Base-by-base conservation (phyloP, 1,284 basidiomycete genomes). In the Pseudozyma tsukubaensis region DNA sequence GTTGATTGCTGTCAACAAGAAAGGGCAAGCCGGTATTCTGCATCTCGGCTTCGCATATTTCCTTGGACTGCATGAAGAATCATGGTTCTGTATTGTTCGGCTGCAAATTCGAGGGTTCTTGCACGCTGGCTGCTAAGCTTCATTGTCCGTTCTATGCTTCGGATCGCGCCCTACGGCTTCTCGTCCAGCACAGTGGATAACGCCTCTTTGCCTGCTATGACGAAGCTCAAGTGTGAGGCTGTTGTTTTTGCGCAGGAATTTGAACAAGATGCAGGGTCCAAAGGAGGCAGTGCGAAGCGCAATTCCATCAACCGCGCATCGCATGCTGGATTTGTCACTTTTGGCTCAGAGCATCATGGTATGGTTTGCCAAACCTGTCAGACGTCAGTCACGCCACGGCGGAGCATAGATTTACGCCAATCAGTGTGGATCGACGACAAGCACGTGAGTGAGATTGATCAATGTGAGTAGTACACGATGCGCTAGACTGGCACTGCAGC, bases 241-340 rank as follows among this genome's bases (percentile, higher is more conserved):
- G 4, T 40, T 45, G 44, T 4, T 48, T 14, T 7, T 48, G 24
- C 45, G 24, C 8, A 32, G 45, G 11, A 29, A 29, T 3, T 29
- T 6, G 24, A 29, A 29, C 24, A 29, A 18, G 9, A 45, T 45
- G 44, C 44, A 45, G 24, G 24, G 21, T n/a, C 9, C 24, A n/a
- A 21, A 52, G 13, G 36, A 45, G 52, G 52, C 52, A 32, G 52
- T 54, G 52, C 42, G 32, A 44, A 54, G 18, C 52, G 52, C 52
- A 54, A 54, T 40, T 54, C 52, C 52, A 44, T 18, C 3, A 11
- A 43, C 51, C 29, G 21, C 36, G 48, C 51, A 43, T 43, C 40
- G 19, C 40, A 43, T 53, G 18, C 42, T 19, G 18, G 14, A 10
- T 13, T 19, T 9, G 42, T 19, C 18, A 43, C 18, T 10, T 13